These are phyloP conservation scores for Geotrichum carabidarum DNA, from an alignment of 1,139 yeast species.

Conservation along the genomic window DNA sequence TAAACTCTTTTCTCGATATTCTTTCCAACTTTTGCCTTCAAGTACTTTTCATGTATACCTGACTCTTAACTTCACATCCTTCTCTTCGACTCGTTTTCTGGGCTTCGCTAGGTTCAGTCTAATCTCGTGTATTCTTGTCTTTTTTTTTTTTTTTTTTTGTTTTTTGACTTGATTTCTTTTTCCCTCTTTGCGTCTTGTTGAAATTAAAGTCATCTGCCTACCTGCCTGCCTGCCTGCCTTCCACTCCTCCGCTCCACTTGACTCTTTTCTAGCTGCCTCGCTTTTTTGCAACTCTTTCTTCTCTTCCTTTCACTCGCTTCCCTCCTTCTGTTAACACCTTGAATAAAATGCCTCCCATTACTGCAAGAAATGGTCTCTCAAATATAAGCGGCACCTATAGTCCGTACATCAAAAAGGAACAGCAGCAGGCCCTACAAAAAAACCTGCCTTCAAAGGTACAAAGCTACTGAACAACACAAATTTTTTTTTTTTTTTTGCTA, in stretches of 20 bases:
- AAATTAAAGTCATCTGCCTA: background rate
- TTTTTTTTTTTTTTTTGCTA: too few relatives aligned
- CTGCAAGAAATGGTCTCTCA: slow-evolving; percentile 1
- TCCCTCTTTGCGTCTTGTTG: background rate
- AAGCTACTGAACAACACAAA: background rate
- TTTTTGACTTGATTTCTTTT: too few relatives aligned
- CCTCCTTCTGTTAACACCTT: background rate
- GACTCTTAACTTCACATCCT: background rate
- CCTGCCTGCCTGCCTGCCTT: background rate
- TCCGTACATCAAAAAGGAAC: slow-evolving; percentile 5
- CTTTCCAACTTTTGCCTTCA: background rate
- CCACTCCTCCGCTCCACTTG: background rate
- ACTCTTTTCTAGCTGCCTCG: background rate
- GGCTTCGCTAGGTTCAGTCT: too few relatives aligned
- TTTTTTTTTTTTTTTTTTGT: background rate
- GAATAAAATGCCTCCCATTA: slow-evolving; percentile 3
- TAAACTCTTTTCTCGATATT: too few relatives aligned
- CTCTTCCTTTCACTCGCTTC: background rate
- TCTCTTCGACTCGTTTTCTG: background rate
- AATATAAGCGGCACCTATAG: slow-evolving; percentile 3
- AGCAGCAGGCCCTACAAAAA: slow-evolving; percentile 1
- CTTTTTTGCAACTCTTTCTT: background rate
- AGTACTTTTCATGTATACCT: background rate
- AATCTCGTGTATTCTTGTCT: too few relatives aligned
- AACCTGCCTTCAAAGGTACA: background rate